phyloP scores from a whole-genome alignment of 192 early-diverging fungal species.

The Linnemannia hyalina region DNA sequence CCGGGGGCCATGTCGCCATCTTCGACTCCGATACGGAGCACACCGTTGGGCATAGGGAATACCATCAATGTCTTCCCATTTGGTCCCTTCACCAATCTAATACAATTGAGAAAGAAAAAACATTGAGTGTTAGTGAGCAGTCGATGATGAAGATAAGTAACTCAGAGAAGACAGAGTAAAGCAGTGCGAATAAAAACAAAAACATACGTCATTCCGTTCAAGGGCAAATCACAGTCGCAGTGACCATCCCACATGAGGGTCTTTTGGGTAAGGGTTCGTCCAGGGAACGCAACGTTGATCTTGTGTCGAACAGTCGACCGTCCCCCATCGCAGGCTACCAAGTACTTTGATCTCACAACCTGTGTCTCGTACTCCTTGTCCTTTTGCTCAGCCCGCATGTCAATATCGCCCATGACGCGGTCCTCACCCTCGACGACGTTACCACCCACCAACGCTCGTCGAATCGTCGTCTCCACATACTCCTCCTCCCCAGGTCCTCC shows the following conservation, averaged over 20 bases:
- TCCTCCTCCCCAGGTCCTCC: not conserved
- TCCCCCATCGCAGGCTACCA: slow-evolving; percentile 31
- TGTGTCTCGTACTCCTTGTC: slow-evolving; percentile 31
- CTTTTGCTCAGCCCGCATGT: not conserved
- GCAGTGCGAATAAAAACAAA: not conserved
- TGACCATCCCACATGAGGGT: not conserved
- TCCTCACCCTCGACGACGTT: not conserved
- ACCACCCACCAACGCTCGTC: slow-evolving; percentile 3
- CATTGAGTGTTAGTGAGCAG: too few relatives aligned
- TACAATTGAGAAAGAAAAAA: too few relatives aligned
- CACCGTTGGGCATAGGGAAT: not conserved
- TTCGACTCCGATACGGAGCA: not conserved
- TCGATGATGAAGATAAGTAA: not conserved
- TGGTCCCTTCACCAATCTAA: not conserved
- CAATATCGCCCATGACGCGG: not conserved
- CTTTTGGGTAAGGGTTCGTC: not conserved
- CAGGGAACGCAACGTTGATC: not conserved
- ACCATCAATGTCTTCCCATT: not conserved
- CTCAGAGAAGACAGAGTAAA: not conserved
- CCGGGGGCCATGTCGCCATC: not conserved
- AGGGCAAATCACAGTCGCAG: not conserved
- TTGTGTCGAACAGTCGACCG: slow-evolving; percentile 10
- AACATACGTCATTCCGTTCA: not conserved
- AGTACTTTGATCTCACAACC: slow-evolving; percentile 21
- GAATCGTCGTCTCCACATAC: slow-evolving; percentile 18